Percentiles rank a stretch among this genome's conserved stretches.
Conservation (phyloP, 2,329 filamentous ascomycete genomes). For the Pseudogymnoascus sp. region DNA sequence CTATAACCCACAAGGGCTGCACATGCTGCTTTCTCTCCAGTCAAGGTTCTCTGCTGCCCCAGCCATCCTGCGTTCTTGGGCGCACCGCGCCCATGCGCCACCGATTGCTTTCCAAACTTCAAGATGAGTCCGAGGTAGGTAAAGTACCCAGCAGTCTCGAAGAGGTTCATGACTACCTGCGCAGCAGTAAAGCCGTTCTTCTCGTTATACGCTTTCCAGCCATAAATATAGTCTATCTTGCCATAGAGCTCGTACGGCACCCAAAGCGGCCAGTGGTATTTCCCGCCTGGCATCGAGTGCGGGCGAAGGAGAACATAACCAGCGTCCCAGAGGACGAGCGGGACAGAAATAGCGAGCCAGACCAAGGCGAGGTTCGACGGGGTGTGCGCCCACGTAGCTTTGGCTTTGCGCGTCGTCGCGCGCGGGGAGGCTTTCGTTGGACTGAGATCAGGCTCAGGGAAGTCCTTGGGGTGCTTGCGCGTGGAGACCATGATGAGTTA, state of each 20-base stretch:
- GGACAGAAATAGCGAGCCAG: conserved; percentile 56
- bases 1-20: conserved; percentile 52
- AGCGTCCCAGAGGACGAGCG: conserved; percentile 59
- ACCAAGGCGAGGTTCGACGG: conserved; percentile 48
- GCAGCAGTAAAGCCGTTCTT: conserved; percentile 57
- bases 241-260: conserved; percentile 59
- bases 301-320: conserved; percentile 58
- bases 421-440: conserved; percentile 17
- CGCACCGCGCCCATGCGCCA: conserved; percentile 22
- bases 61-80: conserved; percentile 34
- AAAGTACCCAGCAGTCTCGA: conserved; percentile 51
- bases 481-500: conserved; percentile 44
- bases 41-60: conserved; percentile 40
- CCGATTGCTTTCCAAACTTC: conserved; percentile 29
- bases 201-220: conserved; percentile 51
- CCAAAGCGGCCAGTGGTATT: conserved; percentile 53
- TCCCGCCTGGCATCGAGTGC: conserved; percentile 57
- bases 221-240: conserved; percentile 57
- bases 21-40: conserved; percentile 42
- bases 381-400: conserved; percentile 46
- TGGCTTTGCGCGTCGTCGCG: conserved; percentile 11
- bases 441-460: conserved; percentile 29
- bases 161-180: conserved; percentile 49
- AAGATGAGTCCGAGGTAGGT: conserved; percentile 50
- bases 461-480: conserved; percentile 43